phyloP scores from a whole-genome alignment of 2,329 filamentous ascomycete genomes.

The Sporothrix phasma region DNA sequence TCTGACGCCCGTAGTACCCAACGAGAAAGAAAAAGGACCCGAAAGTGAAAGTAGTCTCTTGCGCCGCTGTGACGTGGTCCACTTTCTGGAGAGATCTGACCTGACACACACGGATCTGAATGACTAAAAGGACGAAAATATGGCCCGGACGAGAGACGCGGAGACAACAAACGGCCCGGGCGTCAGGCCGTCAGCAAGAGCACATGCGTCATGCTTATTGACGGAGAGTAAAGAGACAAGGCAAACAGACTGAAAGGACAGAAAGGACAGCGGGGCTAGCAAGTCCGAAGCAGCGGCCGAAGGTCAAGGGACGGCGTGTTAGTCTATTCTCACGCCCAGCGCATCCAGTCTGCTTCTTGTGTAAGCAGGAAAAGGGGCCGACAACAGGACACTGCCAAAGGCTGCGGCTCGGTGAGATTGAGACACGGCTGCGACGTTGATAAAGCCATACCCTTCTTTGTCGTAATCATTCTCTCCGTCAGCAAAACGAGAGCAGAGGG shows the following conservation, averaged over 20 bases:
- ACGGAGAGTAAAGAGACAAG: too few species aligned
- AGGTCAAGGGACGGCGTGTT: not conserved
- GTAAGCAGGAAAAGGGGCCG: not conserved
- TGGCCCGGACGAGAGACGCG: not conserved
- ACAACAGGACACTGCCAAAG: not conserved
- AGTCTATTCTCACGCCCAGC: not conserved
- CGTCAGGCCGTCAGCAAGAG: not conserved
- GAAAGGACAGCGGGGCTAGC: not conserved
- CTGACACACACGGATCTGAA: not conserved
- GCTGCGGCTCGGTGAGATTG: not conserved
- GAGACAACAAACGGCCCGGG: not conserved
- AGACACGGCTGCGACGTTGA: not conserved
- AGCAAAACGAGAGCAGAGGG: not conserved
- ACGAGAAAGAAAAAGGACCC: not conserved
- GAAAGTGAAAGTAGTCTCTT: not conserved
- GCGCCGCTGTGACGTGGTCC: too few species aligned
- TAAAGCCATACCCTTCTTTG: too few species aligned
- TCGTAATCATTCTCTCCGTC: too few species aligned
- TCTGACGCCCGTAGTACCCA: not conserved
- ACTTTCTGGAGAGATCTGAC: not conserved
- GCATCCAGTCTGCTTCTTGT: not conserved
- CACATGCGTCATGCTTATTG: too few species aligned
- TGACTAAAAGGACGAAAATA: not conserved
- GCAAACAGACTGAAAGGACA: not conserved
- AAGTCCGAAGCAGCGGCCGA: slow-evolving; percentile 1